Evolutionary conservation across 495 filamentous ascomycete genomes (phyloP).

Genomic region (Astrothelium subdiscretum): DNA sequence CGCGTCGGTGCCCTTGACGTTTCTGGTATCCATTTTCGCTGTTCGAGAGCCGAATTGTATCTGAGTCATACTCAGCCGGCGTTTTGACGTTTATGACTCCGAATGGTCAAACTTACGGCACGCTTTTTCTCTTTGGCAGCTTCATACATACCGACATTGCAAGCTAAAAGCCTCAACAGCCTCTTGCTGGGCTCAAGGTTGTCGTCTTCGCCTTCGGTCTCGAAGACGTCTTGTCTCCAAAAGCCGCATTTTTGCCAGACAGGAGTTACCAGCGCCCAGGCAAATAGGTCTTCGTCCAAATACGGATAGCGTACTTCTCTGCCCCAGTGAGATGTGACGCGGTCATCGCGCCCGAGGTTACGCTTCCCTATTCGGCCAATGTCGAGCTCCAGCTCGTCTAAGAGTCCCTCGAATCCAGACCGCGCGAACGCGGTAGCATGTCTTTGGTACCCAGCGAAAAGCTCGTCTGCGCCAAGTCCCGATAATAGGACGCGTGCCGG

Average conservation of each 20-base stretch:
- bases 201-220: not conserved
- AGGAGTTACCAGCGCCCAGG: conserved; percentile 60
- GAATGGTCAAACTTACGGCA: conserved; percentile 40
- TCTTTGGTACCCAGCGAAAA: conserved; percentile 86
- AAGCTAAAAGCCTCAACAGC: conserved; percentile 66
- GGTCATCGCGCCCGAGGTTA: conserved; percentile 88
- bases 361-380: conserved; percentile 77
- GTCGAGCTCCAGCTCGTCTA: conserved; percentile 79
- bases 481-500: conserved; percentile 77
- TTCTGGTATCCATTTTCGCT: conserved; percentile 33
- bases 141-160: conserved; percentile 53
- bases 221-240: conserved; percentile 18
- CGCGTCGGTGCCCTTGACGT: conserved; percentile 27
- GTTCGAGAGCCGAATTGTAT: conserved; percentile 34
- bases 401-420: conserved; percentile 53
- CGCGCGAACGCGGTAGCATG: conserved; percentile 66
- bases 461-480: conserved; percentile 89
- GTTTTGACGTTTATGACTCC: not conserved
- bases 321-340: conserved; percentile 81
- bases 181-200: conserved; percentile 67
- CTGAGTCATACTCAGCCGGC: conserved; percentile 6
- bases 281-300: conserved; percentile 75
- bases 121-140: conserved; percentile 83
- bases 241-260: conserved; percentile 85
- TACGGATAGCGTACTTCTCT: conserved; percentile 88